Base-by-base conservation (phyloP, 371 early-diverging fungal genomes). In the Mucor velutinosus region DNA sequence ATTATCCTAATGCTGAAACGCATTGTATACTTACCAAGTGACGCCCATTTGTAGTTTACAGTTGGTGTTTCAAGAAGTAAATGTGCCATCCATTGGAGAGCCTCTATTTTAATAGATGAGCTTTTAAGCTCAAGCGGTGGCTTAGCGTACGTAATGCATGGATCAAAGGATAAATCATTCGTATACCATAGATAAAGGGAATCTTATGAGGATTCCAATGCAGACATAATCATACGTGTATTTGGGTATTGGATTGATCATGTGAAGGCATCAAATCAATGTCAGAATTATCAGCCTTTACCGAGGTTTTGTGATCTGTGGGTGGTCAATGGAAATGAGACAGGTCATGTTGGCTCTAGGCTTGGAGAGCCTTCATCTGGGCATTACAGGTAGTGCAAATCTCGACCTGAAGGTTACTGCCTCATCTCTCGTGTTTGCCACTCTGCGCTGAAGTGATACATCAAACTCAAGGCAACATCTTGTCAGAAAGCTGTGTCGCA, bases 31-130 rank as follows among this genome's bases (percentile, higher is more conserved):
- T 66, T 73, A 78, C 78, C 76, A 78, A 45, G 78, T 78, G 19
- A 76, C 67, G 19, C 78, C 78, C 78, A 78, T 78, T 78, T 25
- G 10, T 66, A 21, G 5, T 43, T 15, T 43, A n/a, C n/a, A 21
- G 21, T 21, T 49, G 23, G 21, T 49, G 21, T 21, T 49, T 49
- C 49, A 23, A 23, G 49, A 49, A 49, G 49, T 30, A 49, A 49
- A 49, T 10, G 6, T 23, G 49, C 21, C 49, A 21, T 4, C 4
- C 14, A 43, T n/a, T 43, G 15, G 43, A 17, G 15, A 17, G 43
- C 43, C 43, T 43, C n/a, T 7, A 43, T 10, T 35, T 35, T 35
- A 43, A 43, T 23, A 49, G 49, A 21, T 49, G 49, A 8, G 49
- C 49, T 23, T 23, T 49, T 5, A 49, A 49, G 49, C 23, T 49